phyloP scores from a whole-genome alignment of 805 yeast species.

The Barnettozyma pratensis region DNA sequence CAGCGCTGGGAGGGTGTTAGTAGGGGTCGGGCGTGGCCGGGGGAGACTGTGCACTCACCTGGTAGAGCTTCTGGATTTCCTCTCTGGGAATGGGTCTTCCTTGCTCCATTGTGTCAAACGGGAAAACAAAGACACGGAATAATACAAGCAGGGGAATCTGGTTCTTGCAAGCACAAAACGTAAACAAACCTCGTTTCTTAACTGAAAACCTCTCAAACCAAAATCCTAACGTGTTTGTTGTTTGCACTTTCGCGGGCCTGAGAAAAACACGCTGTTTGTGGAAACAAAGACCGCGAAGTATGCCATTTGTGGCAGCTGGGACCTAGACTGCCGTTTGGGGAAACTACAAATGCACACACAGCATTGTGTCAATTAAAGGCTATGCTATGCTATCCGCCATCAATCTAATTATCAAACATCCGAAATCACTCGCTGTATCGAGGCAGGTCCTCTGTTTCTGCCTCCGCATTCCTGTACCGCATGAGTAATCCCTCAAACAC shows the following conservation, averaged over 20 bases:
- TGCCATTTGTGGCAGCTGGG: no score
- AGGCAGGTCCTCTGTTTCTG: slow-evolving; percentile 44
- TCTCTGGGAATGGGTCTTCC: slow-evolving; percentile 21
- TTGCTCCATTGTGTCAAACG: slow-evolving; percentile 18
- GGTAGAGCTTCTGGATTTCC: slow-evolving; percentile 25
- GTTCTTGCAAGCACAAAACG: neutral
- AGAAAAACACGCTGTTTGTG: no score
- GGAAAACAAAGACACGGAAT: neutral
- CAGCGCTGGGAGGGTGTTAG: slow-evolving; percentile 36
- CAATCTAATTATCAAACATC: neutral
- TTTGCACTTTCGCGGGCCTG: no score
- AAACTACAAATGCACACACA: neutral
- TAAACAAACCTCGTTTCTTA: neutral
- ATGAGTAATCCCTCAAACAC: slow-evolving; percentile 30
- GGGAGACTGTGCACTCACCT: slow-evolving; percentile 13
- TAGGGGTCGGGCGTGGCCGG: no score
- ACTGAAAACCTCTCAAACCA: no score
- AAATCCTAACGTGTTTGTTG: neutral
- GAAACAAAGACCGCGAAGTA: no score
- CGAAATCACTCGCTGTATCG: slow-evolving; percentile 25
- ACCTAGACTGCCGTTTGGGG: slow-evolving; percentile 7
- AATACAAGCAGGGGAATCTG: neutral
- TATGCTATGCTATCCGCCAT: no score
- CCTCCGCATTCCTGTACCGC: slow-evolving; percentile 32
- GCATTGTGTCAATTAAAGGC: no score